Conservation (phyloP, 768 basidiomycete genomes). For the Amylocystis lapponica region DNA sequence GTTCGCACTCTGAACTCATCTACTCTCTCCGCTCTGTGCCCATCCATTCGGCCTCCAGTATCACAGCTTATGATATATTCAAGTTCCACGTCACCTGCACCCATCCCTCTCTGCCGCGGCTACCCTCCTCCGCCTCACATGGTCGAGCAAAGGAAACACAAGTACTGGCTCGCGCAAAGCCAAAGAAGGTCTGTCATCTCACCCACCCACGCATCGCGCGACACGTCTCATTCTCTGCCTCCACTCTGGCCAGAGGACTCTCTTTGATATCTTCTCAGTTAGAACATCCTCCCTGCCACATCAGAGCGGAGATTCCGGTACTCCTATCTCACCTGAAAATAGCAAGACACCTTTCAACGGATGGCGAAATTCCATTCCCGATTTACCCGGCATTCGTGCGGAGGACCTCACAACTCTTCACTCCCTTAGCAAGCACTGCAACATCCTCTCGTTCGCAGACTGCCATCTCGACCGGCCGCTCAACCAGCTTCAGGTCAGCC, state of each 20-base stretch:
- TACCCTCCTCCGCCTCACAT: background rate
- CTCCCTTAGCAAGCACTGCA: background rate
- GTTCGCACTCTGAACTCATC: too few species aligned
- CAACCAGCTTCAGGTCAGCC: background rate
- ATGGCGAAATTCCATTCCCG: too few species aligned
- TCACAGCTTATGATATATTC: too few species aligned
- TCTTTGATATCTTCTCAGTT: conserved; percentile 1
- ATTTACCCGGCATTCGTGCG: too few species aligned
- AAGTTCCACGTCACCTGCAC: too few species aligned
- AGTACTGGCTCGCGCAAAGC: background rate
- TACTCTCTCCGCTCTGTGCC: too few species aligned
- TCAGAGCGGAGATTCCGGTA: too few species aligned
- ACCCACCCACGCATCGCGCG: too few species aligned
- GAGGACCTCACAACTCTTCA: background rate
- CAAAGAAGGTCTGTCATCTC: background rate
- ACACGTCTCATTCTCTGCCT: background rate
- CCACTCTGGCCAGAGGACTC: conserved; percentile 3
- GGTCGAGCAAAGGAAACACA: background rate
- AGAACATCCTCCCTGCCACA: background rate
- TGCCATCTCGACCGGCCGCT: background rate
- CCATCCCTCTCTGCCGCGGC: too few species aligned
- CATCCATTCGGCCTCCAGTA: too few species aligned
- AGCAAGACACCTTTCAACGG: too few species aligned
- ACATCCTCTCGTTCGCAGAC: conserved; percentile 1
- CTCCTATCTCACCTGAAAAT: too few species aligned